Evolutionary conservation across 2,329 filamentous ascomycete species (phyloP), one percentile per base, ranked within the genome.

Genomic region (Exserohilum rostratum): DNA sequence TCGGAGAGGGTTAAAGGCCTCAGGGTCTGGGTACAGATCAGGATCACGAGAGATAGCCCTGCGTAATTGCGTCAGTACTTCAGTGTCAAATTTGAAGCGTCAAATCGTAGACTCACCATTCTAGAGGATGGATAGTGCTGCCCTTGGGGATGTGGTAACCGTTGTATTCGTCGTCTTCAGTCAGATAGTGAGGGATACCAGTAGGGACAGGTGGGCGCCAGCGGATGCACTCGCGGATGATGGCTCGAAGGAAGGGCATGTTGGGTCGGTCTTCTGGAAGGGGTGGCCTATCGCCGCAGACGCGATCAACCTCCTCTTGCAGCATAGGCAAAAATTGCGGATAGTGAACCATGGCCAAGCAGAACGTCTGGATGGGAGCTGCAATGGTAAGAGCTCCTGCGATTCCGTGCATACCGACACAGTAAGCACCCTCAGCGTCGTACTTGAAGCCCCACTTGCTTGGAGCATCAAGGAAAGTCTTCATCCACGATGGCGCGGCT

Each of bases 11-110:
- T 80, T 79, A 71, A 83, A 85, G 20, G 72, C 71, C 70, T 98
- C 93, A 2, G 95, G 92, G 70, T 95, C 38, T 2, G 82, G 82
- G 63, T 82, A 85, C 33, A 80, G 75, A 2, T 69, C 68, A 7
- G 80, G 78, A 50, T 84, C 82, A 25, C 82, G 80, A 29, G 82
- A 77, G 59, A 85, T 83, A 25, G 81, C 77, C 78, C 79, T 80
- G 22, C 37, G 13, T 2, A 35, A 17, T 6, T 30, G 27, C 40
- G 20, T 68, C 60, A 66, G 64, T 48, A 50, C 35, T 5, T 6
- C 10, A 10, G 9, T 13, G 46, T 13, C 11, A 15, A 11, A n/a
- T 17, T 39, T 3, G 15, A 9, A 13, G 30, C n/a, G 35, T 7
- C 1, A 6, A 20, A 22, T 1, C 1, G 13, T 18, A 2, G 34